Evolutionary conservation across 371 early-diverging fungal species (phyloP).

Genomic region (Mycotypha africana): DNA sequence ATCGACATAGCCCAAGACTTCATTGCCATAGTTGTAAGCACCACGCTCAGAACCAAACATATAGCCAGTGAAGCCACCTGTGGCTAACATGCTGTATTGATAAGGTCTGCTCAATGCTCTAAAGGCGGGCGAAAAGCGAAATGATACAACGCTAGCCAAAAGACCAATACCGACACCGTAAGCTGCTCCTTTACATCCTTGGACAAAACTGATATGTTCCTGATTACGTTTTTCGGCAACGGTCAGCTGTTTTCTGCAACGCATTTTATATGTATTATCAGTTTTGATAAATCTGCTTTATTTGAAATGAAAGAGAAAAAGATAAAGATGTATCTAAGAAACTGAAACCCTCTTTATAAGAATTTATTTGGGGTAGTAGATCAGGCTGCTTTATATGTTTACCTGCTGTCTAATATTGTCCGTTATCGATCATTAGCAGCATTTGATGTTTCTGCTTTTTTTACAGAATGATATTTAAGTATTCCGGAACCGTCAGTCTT

Average conservation of each 20-base stretch:
- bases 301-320: too few species aligned
- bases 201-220: constrained; percentile 1
- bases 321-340: too few species aligned
- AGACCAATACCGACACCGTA: constrained; percentile 1
- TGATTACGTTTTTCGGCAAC: constrained; percentile 2
- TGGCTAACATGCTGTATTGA: constrained; percentile 1
- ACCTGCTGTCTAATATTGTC: too few species aligned
- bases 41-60: constrained; percentile 4
- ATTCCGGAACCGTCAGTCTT: too few species aligned
- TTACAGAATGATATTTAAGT: too few species aligned
- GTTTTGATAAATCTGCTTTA: too few species aligned
- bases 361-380: too few species aligned
- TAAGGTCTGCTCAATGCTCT: neutral
- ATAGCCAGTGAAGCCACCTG: constrained; percentile 4
- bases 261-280: neutral
- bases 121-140: constrained; percentile 12
- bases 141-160: constrained; percentile 1
- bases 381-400: too few species aligned
- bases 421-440: too few species aligned
- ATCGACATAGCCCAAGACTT: constrained; percentile 6
- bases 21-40: constrained; percentile 2
- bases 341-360: too few species aligned
- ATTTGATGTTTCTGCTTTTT: too few species aligned
- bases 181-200: constrained; percentile 5
- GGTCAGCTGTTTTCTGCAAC: constrained; percentile 1